phyloP scores from a whole-genome alignment of 306 rosid genomes.

The Mimosa pudica region DNA sequence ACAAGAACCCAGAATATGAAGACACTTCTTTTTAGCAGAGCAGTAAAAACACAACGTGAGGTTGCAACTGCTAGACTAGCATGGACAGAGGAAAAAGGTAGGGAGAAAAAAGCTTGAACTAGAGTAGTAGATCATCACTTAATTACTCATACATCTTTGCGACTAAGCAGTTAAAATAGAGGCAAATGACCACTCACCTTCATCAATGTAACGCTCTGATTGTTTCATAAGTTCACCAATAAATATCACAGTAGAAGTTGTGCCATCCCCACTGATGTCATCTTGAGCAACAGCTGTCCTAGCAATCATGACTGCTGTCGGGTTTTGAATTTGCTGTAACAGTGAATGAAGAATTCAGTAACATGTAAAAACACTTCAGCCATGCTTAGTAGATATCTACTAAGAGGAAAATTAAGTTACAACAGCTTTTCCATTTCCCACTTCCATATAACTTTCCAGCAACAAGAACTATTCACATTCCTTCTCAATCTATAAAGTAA shows the following conservation, averaged over 20 bases:
- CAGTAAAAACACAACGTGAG: not conserved
- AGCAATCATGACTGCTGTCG: conserved; percentile 98
- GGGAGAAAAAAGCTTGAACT: no score
- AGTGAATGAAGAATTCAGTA: not conserved
- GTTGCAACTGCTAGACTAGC: not conserved
- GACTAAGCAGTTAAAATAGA: conserved; percentile 3
- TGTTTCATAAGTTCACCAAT: conserved; percentile 98
- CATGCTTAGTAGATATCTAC: not conserved
- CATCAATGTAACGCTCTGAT: conserved; percentile 87
- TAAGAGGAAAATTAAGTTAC: not conserved
- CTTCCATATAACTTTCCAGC: not conserved
- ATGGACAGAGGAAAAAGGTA: not conserved
- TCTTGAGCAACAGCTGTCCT: conserved; percentile 98
- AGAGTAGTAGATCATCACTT: not conserved
- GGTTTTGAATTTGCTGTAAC: conserved; percentile 94
- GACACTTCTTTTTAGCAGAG: not conserved
- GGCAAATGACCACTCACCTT: conserved; percentile 55
- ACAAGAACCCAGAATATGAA: conserved; percentile 1
- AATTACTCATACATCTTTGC: not conserved
- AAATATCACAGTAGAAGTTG: conserved; percentile 91
- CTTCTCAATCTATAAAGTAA: not conserved
- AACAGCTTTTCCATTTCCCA: not conserved
- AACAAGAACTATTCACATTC: not conserved
- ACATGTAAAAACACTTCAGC: not conserved
- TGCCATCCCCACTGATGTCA: conserved; percentile 94